phyloP scores from a whole-genome alignment of 2,329 filamentous ascomycete genomes.

The Dactylonectria macrodidyma region DNA sequence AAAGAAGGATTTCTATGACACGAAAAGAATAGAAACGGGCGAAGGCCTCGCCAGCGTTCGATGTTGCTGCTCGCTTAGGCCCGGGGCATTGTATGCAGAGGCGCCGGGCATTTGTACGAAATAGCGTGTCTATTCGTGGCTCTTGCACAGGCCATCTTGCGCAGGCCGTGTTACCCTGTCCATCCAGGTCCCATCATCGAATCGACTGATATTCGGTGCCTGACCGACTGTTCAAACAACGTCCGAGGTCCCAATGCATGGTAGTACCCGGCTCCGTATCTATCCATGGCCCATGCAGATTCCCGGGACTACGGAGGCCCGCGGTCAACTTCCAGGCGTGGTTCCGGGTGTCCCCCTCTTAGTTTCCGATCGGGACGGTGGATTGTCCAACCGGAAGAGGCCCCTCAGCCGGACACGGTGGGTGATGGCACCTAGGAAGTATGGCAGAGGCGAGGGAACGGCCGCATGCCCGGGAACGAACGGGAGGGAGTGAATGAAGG shows the following conservation, averaged over 20 bases:
- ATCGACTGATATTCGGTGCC: slow-evolving; percentile 21
- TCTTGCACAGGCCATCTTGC: background rate
- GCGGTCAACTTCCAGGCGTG: slow-evolving; percentile 27
- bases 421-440: slow-evolving; percentile 28
- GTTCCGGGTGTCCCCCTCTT: slow-evolving; percentile 25
- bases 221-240: slow-evolving; percentile 26
- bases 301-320: slow-evolving; percentile 39
- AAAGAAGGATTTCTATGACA: background rate
- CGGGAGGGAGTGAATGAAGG: slow-evolving; percentile 35
- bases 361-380: slow-evolving; percentile 38
- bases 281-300: slow-evolving; percentile 35
- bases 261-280: slow-evolving; percentile 29
- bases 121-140: background rate
- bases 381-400: slow-evolving; percentile 45
- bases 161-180: background rate
- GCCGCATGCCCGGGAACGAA: slow-evolving; percentile 44
- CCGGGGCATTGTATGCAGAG: slow-evolving; percentile 4
- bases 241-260: slow-evolving; percentile 30
- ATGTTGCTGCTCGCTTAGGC: background rate
- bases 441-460: slow-evolving; percentile 18
- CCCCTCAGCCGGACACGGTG: slow-evolving; percentile 39
- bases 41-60: background rate
- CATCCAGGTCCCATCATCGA: slow-evolving; percentile 20
- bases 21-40: background rate
- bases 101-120: slow-evolving; percentile 3